Evolutionary conservation across 345 rosid genomes (phyloP), one percentile per base, ranked within the genome.

Genomic region (Triadica sebifera): DNA sequence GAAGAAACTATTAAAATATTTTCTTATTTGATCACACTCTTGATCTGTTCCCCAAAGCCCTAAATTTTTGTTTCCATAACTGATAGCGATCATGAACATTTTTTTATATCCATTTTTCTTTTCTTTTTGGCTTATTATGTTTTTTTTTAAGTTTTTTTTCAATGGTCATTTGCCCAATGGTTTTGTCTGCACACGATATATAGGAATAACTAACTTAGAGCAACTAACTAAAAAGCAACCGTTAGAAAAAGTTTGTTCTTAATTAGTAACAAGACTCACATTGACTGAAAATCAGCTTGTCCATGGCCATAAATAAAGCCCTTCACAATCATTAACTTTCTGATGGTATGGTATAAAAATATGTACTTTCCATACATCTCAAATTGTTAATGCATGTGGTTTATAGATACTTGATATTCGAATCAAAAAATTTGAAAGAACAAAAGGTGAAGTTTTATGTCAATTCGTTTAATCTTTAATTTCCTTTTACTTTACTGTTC

Each of bases 181-280:
- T n/a, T n/a, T n/a, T n/a, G n/a, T n/a, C n/a, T 66, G 74, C 74
- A 75, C n/a, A n/a, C n/a, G n/a, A n/a, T n/a, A 72, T 75, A 78
- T 70, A 62, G 72, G 69, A 69, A 66, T 73, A 85, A 84, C 89
- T 81, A 84, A 85, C 88, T 78, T 49, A 83, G 67, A 79, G 73
- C 60, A 77, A 79, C 81, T 65, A 83, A 77, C 75, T 13, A 9
- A 69, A 76, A 75, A 75, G 79, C 58, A 67, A 60, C 45, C 22
- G 73, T 39, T 74, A 64, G 63, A 52, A 29, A n/a, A 79, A 65
- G 53, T 12, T 38, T 67, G 11, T 22, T 79, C 61, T 59, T 12
- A 13, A 46, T 55, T 57, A 69, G 51, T 47, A 67, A 67, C 22
- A 47, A 49, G 50, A 72, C 49, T 24, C 47, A 61, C 73, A 59